Percentiles rank a stretch among this genome's conserved stretches.
Conservation (phyloP, 192 early-diverging fungal genomes). For the Rhizoclosmatium globosum region DNA sequence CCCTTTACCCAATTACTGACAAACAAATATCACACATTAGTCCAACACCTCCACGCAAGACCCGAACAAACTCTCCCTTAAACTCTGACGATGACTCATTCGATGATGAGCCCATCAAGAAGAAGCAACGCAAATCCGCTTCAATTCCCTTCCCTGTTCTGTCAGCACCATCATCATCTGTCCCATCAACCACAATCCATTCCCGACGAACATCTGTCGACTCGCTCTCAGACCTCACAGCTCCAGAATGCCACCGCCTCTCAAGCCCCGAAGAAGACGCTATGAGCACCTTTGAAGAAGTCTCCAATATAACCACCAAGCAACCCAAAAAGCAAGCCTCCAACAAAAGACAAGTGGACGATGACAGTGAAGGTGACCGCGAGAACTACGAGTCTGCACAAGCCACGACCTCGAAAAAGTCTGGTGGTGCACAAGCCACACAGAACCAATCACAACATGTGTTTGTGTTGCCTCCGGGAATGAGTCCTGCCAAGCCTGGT, state of each 20-base stretch:
- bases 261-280: constrained; percentile 15
- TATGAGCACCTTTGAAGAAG: background rate
- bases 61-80: background rate
- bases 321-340: background rate
- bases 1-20: too few species aligned
- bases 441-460: background rate
- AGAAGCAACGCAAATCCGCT: constrained; percentile 8
- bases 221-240: background rate
- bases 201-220: background rate
- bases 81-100: constrained; percentile 5
- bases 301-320: background rate
- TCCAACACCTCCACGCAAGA: background rate
- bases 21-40: background rate
- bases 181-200: background rate
- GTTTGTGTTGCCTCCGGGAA: background rate
- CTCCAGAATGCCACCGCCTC: constrained; percentile 6
- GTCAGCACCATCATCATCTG: background rate
- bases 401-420: background rate
- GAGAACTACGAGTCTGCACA: background rate
- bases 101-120: background rate
- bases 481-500: constrained; percentile 7
- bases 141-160: background rate
- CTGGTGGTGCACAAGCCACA: background rate
- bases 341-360: background rate
- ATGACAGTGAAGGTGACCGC: background rate